A percentile compares a stretch with the other conserved stretches of the same genome.
phyloP scores from a whole-genome alignment of 805 yeast species.

The Saccharomycopsis sp. region DNA sequence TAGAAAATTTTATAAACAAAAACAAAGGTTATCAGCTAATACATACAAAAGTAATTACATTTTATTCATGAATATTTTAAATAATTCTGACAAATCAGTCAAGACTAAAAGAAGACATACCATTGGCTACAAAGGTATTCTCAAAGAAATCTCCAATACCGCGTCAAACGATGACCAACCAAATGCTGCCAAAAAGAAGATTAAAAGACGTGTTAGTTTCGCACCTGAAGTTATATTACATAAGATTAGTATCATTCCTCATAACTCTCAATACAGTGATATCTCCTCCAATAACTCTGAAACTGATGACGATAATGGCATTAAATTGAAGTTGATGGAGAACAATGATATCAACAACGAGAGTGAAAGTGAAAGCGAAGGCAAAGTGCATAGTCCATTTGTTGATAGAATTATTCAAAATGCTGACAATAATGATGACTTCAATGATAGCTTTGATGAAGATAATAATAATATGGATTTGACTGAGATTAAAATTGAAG shows the following conservation, averaged over 20 bases:
- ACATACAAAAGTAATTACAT: background rate
- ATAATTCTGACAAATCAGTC: background rate
- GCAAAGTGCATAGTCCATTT: slow-evolving; percentile 19
- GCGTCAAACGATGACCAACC: slow-evolving; percentile 15
- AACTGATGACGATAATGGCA: background rate
- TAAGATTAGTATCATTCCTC: slow-evolving; percentile 32
- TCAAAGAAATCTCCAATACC: slow-evolving; percentile 14
- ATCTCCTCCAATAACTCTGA: background rate
- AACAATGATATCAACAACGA: slow-evolving; percentile 5
- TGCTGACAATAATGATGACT: slow-evolving; percentile 24
- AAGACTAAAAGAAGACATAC: slow-evolving; percentile 18
- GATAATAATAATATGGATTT: slow-evolving; percentile 19
- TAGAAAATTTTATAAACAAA: background rate
- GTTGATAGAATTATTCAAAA: slow-evolving; percentile 9
- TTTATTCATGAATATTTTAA: background rate
- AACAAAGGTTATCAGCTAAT: background rate
- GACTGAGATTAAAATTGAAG: slow-evolving; percentile 18
- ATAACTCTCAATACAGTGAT: slow-evolving; percentile 8
- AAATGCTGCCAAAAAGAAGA: slow-evolving; percentile 4
- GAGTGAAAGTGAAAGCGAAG: background rate
- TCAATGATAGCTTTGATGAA: slow-evolving; percentile 4
- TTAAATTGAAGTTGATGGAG: background rate
- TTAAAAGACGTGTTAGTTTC: slow-evolving; percentile 56
- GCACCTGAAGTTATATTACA: slow-evolving; percentile 61
- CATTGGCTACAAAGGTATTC: slow-evolving; percentile 17